These are phyloP conservation scores for Circinella umbellata DNA, from an alignment of 371 early-diverging fungal genomes.

Conservation along the genomic window DNA sequence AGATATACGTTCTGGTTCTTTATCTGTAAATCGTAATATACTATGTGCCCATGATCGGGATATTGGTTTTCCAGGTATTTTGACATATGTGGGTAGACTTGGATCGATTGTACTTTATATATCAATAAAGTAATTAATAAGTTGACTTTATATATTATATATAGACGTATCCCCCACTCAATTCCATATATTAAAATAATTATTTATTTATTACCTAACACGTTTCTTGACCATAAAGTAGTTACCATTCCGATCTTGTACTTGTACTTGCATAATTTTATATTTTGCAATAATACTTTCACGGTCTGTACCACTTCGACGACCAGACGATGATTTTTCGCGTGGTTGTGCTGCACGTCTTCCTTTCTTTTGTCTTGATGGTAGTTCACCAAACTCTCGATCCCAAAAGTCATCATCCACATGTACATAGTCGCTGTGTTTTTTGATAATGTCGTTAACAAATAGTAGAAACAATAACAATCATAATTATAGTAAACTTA, in stretches of 20 bases:
- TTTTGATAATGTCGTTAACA: background rate
- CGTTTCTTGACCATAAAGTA: conserved; percentile 82
- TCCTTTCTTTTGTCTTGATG: conserved; percentile 27
- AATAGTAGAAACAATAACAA: no score
- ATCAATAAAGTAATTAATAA: background rate
- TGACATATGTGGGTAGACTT: conserved; percentile 83
- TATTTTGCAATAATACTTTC: conserved; percentile 78
- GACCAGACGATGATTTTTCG: conserved; percentile 23
- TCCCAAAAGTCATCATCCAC: conserved; percentile 89
- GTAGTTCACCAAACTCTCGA: conserved; percentile 68
- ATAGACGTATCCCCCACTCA: no score
- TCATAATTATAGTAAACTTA: conserved; percentile 28
- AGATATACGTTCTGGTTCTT: conserved; percentile 12
- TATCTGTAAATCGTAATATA: conserved; percentile 52
- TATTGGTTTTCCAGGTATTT: conserved; percentile 84
- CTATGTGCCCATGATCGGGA: conserved; percentile 85
- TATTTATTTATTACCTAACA: conserved; percentile 49
- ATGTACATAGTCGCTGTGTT: conserved; percentile 72
- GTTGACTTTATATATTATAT: background rate
- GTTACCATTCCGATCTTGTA: conserved; percentile 83
- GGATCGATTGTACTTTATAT: conserved; percentile 71
- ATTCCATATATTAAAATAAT: background rate
- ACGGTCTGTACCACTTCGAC: conserved; percentile 51
- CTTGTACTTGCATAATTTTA: conserved; percentile 82
- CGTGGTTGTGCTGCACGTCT: conserved; percentile 31